Conservation (phyloP, 805 yeast species). For the Saturnispora besseyi region DNA sequence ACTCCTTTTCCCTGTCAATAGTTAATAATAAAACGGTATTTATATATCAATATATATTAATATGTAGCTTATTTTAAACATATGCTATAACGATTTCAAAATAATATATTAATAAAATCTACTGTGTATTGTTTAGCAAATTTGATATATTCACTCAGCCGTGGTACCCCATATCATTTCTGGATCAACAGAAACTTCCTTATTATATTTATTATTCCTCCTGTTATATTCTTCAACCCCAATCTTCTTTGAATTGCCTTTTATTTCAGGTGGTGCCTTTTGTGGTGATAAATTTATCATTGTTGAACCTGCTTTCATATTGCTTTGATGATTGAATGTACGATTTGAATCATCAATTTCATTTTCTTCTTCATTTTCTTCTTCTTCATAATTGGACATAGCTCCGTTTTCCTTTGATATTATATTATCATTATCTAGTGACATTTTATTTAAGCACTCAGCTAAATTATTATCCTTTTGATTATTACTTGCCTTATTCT, state of each 20-base stretch:
- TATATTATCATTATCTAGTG: not conserved
- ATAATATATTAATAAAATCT: not conserved
- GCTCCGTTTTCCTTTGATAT: not conserved
- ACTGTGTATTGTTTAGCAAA: not conserved
- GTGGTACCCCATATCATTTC: slow-evolving; percentile 4
- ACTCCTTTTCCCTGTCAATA: not conserved
- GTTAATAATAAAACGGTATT: not conserved
- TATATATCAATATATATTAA: not conserved
- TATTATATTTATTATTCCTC: not conserved
- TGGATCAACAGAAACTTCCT: slow-evolving; percentile 7
- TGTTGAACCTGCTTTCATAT: not conserved
- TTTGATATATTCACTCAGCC: not conserved
- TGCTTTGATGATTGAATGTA: not conserved
- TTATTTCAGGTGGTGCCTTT: not conserved
- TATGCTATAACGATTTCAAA: not conserved
- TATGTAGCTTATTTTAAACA: not conserved
- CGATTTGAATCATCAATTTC: not conserved
- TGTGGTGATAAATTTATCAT: slow-evolving; percentile 4
- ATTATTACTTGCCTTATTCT: not conserved
- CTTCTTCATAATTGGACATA: not conserved
- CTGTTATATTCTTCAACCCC: not conserved
- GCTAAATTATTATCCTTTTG: not conserved
- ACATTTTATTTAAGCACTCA: not conserved
- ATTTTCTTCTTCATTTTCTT: not conserved
- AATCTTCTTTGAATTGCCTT: not conserved